phyloP scores from a whole-genome alignment of 257 asterid genomes.

The Mitragyna speciosa region DNA sequence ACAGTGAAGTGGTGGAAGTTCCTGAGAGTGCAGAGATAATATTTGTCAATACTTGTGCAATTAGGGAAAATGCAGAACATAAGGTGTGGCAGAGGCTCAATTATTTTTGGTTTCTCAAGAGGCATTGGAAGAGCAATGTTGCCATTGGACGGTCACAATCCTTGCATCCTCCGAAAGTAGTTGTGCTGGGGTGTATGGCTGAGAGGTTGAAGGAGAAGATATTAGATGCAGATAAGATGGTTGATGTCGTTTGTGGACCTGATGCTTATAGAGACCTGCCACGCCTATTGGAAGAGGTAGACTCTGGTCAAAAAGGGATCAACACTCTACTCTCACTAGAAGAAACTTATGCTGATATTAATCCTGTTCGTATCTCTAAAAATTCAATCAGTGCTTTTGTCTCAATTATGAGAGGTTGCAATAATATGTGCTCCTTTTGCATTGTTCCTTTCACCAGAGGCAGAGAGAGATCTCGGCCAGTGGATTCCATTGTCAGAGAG shows the following conservation, averaged over 20 bases:
- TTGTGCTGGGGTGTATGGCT: conserved; percentile 97
- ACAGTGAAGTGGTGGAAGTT: conserved; percentile 63
- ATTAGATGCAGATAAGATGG: conserved; percentile 97
- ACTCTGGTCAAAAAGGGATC: conserved; percentile 94
- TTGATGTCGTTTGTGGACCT: conserved; percentile 97
- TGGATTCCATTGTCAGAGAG: conserved; percentile 88
- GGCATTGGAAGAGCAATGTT: conserved; percentile 93
- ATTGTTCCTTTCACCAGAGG: conserved; percentile 99
- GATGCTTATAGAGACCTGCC: conserved; percentile 98
- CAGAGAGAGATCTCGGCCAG: conserved; percentile 90
- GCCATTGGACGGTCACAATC: conserved; percentile 87
- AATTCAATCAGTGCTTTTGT: conserved; percentile 90
- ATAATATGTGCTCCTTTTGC: conserved; percentile 97
- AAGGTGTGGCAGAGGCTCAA: conserved; percentile 98
- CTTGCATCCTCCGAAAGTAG: conserved; percentile 85
- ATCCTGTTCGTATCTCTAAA: conserved; percentile 90
- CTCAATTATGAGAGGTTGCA: conserved; percentile 98
- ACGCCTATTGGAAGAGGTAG: conserved; percentile 88
- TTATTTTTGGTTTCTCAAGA: conserved; percentile 94
- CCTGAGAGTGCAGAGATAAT: conserved; percentile 98
- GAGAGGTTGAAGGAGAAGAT: conserved; percentile 97
- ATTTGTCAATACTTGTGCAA: conserved; percentile 92
- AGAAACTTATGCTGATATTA: conserved; percentile 96
- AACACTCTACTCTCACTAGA: conserved; percentile 95
- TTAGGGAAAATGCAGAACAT: conserved; percentile 96